These are phyloP conservation scores for Guadua angustifolia DNA, from an alignment of 176 grass and related monocot species.

Conservation along the genomic window DNA sequence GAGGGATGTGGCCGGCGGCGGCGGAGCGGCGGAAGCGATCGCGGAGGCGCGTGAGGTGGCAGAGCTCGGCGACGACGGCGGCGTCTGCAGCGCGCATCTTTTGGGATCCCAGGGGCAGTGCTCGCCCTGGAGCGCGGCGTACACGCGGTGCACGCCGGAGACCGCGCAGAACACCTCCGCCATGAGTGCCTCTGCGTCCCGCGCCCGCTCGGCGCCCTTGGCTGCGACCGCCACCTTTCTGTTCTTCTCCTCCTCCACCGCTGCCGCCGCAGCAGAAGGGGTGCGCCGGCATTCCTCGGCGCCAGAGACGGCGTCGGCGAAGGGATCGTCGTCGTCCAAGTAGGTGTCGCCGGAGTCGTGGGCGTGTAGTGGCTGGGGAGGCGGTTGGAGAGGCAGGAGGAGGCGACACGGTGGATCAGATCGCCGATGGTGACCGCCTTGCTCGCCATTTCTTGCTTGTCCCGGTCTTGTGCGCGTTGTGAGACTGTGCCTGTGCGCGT, in stretches of 20 bases:
- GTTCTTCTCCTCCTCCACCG: slow-evolving; percentile 44
- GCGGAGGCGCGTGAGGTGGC: slow-evolving; percentile 72
- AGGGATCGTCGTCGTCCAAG: slow-evolving; percentile 55
- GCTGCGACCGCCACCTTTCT: background rate
- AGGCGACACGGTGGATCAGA: slow-evolving; percentile 84
- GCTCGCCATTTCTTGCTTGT: slow-evolving; percentile 47
- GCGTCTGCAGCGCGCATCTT: slow-evolving; percentile 76
- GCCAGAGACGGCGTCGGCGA: slow-evolving; percentile 38
- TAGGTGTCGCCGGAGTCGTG: slow-evolving; percentile 54
- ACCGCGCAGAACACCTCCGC: slow-evolving; percentile 85
- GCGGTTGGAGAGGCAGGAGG: slow-evolving; percentile 90
- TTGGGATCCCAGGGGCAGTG: slow-evolving; percentile 93
- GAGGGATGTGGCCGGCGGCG: slow-evolving; percentile 35
- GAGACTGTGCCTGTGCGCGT: background rate
- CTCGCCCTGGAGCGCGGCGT: slow-evolving; percentile 76
- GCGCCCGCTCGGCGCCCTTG: slow-evolving; percentile 33
- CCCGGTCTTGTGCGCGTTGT: background rate
- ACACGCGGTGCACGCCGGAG: slow-evolving; percentile 74
- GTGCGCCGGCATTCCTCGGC: slow-evolving; percentile 39
- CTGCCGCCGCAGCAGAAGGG: slow-evolving; percentile 1
- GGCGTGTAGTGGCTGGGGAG: slow-evolving; percentile 54
- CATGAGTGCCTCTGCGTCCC: slow-evolving; percentile 69
- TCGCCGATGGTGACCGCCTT: slow-evolving; percentile 74
- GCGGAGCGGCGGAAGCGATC: slow-evolving; percentile 77
- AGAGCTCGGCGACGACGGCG: slow-evolving; percentile 79